Base-by-base conservation (phyloP, 495 filamentous ascomycete genomes). In the Hyaloscypha finlandica region DNA sequence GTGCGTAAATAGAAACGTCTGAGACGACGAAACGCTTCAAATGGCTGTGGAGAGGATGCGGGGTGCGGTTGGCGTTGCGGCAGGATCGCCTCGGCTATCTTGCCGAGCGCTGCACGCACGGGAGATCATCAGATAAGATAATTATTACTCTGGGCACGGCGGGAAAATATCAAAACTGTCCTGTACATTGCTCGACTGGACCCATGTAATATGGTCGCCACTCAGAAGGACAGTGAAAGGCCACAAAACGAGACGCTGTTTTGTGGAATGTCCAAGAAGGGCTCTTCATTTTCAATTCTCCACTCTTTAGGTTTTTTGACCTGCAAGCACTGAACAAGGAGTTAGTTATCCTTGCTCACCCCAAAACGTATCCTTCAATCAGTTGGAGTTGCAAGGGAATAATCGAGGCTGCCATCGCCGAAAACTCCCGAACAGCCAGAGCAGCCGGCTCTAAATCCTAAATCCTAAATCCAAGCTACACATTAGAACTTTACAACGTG, bases 401-500 rank as follows among this genome's bases (percentile, higher is more conserved):
- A 37, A 12, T 12, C 35, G 12, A 37, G 25, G 35, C 12, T 37
- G 35, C 35, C 35, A 37, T 37, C 35, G 12, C 42, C 42, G 1
- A 12, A 8, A 25, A 56, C 53, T 12, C 8, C 22, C 16, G 22
- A 30, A 56, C 1, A 16, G 19, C 53, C 30, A 30, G 6, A 8
- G 20, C 6, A 53, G 31, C 30, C 31, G 32, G 8, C 39, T 1
- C 20, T 1, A 51, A 45, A 48, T 22, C 6, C 16, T 62, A 14
- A 60, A 35, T 22, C 25, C 19, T 30, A 62, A 55, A 14, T 32
- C n/a, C 29, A 32, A 11, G 11, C 25, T 20, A 65, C n/a, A 20
- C 19, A 30, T 63, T 42, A 53, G n/a, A n/a, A n/a, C n/a, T n/a
- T n/a, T 52, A 30, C 63, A 65, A 45, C 65, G 51, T 68, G 65